Base-by-base conservation (phyloP, 495 filamentous ascomycete species). In the Tuber microsphaerosporum region DNA sequence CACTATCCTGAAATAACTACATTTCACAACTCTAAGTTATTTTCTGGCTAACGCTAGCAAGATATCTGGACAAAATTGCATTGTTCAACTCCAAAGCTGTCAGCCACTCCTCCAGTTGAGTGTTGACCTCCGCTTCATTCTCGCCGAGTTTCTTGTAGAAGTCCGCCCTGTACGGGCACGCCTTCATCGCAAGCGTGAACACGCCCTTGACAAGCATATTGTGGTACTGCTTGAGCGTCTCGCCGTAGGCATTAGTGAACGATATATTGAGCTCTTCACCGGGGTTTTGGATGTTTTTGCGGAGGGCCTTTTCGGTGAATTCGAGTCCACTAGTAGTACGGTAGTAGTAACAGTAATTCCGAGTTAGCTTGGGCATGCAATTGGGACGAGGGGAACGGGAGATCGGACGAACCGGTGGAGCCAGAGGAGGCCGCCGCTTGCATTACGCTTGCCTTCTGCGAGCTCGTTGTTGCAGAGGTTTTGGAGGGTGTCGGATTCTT, bases 201-300 rank as follows among this genome's bases (percentile, higher is more conserved):
- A 97, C 87, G 74, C 92, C 92, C 86, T 94, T 97, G 70, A 97
- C 86, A 44, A 97, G 70, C 84, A 95, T 91, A 79, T 86, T 88
- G 88, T 99, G 95, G 86, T 97, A 91, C 42, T 90, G 91, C 86
- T 94, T 97, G 80, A 99, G 92, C 73, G 94, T 96, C 74, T 84
- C 85, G 81, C 86, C 88, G 86, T 98, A 99, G 76, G 95, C 92
- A 74, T 83, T 84, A 79, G 92, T 91, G 90, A 99, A 99, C 73
- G 94, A 97, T 75, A 86, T 85, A 42, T 91, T 87, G 76, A 98
- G 92, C 84, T 98, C 94, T 81, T 92, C 87, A 74, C 83, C 72
- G 37, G 88, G 79, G 83, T 91, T 88, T 74, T 86, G 82, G 75
- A 92, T 78, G 86, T 95, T 97, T 80, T 90, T 87, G 82, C 90